phyloP scores from a whole-genome alignment of 352 stramenopile genomes.

The Pythium vanterpoolii region DNA sequence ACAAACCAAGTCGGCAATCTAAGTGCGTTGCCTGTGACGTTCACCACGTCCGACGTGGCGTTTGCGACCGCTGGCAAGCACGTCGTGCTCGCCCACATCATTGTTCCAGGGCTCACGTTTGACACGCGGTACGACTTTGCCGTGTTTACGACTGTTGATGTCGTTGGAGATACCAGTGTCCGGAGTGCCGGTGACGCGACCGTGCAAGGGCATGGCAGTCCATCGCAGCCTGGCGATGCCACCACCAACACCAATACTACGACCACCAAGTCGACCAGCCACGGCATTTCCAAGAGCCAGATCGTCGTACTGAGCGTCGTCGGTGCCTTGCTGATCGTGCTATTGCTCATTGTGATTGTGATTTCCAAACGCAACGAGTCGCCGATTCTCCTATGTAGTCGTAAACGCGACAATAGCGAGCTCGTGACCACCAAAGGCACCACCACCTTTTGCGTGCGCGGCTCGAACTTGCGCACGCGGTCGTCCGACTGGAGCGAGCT shows the following conservation, averaged over 20 bases:
- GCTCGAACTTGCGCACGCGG: conserved; percentile 22
- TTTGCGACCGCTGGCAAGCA: conserved; percentile 27
- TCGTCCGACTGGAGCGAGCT: conserved; percentile 47
- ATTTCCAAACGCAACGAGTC: background rate
- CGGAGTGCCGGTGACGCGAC: background rate
- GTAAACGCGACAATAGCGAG: conserved; percentile 11
- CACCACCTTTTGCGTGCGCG: conserved; percentile 14
- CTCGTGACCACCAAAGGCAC: conserved; percentile 3
- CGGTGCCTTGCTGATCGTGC: conserved; percentile 21
- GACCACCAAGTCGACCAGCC: background rate
- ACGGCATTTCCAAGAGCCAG: conserved; percentile 23
- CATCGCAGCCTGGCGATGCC: background rate
- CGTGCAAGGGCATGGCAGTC: background rate
- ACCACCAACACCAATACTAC: background rate
- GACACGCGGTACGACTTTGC: conserved; percentile 33
- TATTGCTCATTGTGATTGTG: conserved; percentile 23
- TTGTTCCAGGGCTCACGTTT: conserved; percentile 19
- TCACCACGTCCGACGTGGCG: conserved; percentile 21
- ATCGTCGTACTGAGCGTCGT: conserved; percentile 25
- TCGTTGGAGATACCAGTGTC: background rate
- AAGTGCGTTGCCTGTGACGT: conserved; percentile 10
- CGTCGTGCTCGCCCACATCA: conserved; percentile 33
- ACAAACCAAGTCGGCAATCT: conserved; percentile 26
- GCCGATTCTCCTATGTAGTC: conserved; percentile 5
- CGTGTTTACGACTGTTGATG: conserved; percentile 22